phyloP scores from a whole-genome alignment of 1,139 yeast species.

The Kodamaea arcana region DNA sequence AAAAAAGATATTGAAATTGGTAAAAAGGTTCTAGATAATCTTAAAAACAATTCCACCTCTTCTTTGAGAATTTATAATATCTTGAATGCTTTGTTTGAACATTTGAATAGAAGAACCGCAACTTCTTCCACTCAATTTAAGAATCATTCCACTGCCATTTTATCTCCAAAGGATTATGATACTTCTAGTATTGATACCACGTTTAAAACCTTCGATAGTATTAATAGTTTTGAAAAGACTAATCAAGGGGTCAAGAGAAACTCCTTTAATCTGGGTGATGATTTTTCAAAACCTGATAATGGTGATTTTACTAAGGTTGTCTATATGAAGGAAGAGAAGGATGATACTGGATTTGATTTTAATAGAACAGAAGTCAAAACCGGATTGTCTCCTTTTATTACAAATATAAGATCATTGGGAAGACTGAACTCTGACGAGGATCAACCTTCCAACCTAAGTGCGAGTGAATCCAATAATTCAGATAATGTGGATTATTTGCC shows the following conservation, averaged over 20 bases:
- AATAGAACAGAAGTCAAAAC: conserved; percentile 1
- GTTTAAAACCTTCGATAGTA: conserved; percentile 32
- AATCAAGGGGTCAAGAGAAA: too few relatives aligned
- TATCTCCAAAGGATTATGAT: conserved; percentile 5
- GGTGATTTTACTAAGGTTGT: neutral
- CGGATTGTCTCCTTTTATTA: conserved; percentile 4
- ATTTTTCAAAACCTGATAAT: too few relatives aligned
- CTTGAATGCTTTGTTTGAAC: conserved; percentile 76
- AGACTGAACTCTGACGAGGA: neutral
- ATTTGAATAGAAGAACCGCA: conserved; percentile 66
- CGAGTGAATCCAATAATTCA: conserved; percentile 6
- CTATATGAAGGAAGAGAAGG: neutral
- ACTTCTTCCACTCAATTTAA: conserved; percentile 23
- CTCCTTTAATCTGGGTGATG: too few relatives aligned
- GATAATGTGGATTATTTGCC: conserved; percentile 49
- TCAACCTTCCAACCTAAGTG: conserved; percentile 1
- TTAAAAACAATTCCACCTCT: conserved; percentile 73
- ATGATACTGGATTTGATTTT: conserved; percentile 1
- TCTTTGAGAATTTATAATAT: conserved; percentile 78
- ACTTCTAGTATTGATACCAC: conserved; percentile 22
- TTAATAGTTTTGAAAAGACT: conserved; percentile 22
- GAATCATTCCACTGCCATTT: conserved; percentile 4
- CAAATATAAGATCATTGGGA: conserved; percentile 3
- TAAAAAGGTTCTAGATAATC: conserved; percentile 62
- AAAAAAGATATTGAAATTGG: conserved; percentile 80